phyloP scores from a whole-genome alignment of 2,329 filamentous ascomycete genomes.

The Aphanocladium album region DNA sequence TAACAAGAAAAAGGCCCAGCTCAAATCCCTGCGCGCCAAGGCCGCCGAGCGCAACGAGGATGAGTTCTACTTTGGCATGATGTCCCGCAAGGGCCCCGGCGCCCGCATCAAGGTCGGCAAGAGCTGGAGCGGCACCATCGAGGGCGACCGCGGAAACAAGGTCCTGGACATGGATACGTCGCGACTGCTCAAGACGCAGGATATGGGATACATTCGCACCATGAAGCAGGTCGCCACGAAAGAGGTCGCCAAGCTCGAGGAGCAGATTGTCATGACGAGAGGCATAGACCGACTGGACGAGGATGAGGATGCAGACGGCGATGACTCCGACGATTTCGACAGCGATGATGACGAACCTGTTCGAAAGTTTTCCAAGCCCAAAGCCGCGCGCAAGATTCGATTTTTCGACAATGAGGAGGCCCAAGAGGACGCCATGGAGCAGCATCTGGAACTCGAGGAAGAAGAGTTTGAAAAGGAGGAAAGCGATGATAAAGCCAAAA shows the following conservation, averaged over 20 bases:
- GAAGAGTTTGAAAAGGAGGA: constrained; percentile 23
- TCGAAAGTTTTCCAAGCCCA: constrained; percentile 25
- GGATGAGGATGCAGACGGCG: constrained; percentile 26
- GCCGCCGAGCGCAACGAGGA: constrained; percentile 64
- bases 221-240: constrained; percentile 56
- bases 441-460: constrained; percentile 26
- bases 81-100: constrained; percentile 54
- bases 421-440: constrained; percentile 26
- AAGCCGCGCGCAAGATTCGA: constrained; percentile 44
- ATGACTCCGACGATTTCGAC: constrained; percentile 27
- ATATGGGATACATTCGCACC: constrained; percentile 59
- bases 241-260: constrained; percentile 51
- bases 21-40: constrained; percentile 56
- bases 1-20: constrained; percentile 58
- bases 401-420: constrained; percentile 42
- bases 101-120: constrained; percentile 44
- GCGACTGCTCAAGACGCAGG: constrained; percentile 63
- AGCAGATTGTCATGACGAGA: constrained; percentile 43
- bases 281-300: constrained; percentile 34
- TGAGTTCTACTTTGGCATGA: constrained; percentile 70
- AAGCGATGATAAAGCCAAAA: constrained; percentile 18
- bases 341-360: constrained; percentile 27
- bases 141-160: constrained; percentile 53
- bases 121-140: constrained; percentile 50
- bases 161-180: constrained; percentile 52